phyloP scores from a whole-genome alignment of 2,329 filamentous ascomycete genomes.

The Aspergillus fischeri region DNA sequence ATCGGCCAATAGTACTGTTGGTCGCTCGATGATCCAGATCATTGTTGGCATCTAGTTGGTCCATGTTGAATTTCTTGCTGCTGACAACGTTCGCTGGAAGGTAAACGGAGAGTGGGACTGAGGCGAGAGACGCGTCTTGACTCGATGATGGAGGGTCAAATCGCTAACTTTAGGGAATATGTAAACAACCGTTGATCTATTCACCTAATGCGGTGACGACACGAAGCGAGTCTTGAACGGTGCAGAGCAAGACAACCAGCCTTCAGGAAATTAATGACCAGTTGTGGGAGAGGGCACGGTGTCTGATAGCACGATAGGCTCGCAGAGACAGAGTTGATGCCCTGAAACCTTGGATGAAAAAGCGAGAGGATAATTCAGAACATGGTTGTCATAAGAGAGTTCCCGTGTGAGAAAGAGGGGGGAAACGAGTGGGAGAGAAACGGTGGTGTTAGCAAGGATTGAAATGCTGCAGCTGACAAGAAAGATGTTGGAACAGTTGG shows the following conservation, averaged over 20 bases:
- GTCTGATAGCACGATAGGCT: conserved; percentile 12
- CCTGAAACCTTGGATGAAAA: background rate
- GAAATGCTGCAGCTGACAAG: conserved; percentile 29
- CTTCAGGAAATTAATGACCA: background rate
- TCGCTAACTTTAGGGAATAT: conserved; percentile 5
- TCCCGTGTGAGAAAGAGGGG: conserved; percentile 11
- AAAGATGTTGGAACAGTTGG: conserved; percentile 21
- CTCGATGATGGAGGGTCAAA: conserved; percentile 8
- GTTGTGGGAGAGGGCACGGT: conserved; percentile 1
- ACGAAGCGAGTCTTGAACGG: conserved; percentile 1
- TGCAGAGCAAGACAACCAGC: background rate
- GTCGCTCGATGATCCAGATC: conserved; percentile 21
- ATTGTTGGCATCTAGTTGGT: conserved; percentile 19
- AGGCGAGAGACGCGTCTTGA: conserved; percentile 14
- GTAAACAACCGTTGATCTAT: conserved; percentile 13
- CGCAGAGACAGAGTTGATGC: conserved; percentile 8
- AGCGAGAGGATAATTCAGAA: background rate
- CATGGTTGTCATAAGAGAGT: background rate
- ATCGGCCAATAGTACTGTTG: conserved; percentile 51
- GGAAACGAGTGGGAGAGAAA: conserved; percentile 9
- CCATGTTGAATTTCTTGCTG: conserved; percentile 22
- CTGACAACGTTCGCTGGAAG: conserved; percentile 4
- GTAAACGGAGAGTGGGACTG: conserved; percentile 9
- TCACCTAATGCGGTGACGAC: conserved; percentile 11
- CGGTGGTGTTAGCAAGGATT: background rate